phyloP scores from a whole-genome alignment of 2,329 filamentous ascomycete genomes.

The Trichothecium roseum region DNA sequence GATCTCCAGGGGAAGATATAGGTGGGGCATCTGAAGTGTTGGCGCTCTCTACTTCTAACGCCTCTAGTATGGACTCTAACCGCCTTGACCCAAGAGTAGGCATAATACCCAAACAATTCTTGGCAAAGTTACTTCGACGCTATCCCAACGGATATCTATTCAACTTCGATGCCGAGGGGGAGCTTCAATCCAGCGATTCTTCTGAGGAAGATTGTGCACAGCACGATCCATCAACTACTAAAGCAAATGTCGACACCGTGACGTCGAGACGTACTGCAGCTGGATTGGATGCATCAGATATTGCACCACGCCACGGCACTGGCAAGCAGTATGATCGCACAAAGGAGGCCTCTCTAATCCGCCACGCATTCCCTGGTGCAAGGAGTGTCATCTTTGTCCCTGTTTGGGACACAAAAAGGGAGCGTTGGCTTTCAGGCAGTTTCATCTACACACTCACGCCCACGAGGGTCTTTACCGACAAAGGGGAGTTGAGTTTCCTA shows the following conservation, averaged over 20 bases:
- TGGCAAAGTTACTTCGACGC: constrained; percentile 28
- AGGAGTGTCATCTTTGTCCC: constrained; percentile 36
- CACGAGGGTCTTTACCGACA: constrained; percentile 30
- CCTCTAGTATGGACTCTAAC: neutral
- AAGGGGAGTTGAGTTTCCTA: constrained; percentile 40
- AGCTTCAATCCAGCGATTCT: constrained; percentile 19
- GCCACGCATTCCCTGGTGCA: constrained; percentile 27
- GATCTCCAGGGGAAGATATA: too few relatives aligned
- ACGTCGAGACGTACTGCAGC: too few relatives aligned
- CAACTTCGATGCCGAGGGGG: constrained; percentile 28
- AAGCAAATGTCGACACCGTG: too few relatives aligned
- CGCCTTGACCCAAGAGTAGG: too few relatives aligned
- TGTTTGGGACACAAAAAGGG: constrained; percentile 32
- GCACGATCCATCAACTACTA: too few relatives aligned
- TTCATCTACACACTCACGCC: constrained; percentile 36
- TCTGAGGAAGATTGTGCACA: constrained; percentile 15
- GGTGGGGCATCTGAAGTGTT: neutral
- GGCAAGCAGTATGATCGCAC: neutral
- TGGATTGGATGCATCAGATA: too few relatives aligned
- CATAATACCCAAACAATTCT: too few relatives aligned
- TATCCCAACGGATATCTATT: constrained; percentile 37
- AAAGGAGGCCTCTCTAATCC: constrained; percentile 19
- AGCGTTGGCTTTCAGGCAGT: constrained; percentile 37
- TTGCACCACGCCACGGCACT: too few relatives aligned
- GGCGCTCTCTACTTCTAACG: neutral